Evolutionary conservation across 495 filamentous ascomycete genomes (phyloP).

Genomic region (Neurospora sp.): DNA sequence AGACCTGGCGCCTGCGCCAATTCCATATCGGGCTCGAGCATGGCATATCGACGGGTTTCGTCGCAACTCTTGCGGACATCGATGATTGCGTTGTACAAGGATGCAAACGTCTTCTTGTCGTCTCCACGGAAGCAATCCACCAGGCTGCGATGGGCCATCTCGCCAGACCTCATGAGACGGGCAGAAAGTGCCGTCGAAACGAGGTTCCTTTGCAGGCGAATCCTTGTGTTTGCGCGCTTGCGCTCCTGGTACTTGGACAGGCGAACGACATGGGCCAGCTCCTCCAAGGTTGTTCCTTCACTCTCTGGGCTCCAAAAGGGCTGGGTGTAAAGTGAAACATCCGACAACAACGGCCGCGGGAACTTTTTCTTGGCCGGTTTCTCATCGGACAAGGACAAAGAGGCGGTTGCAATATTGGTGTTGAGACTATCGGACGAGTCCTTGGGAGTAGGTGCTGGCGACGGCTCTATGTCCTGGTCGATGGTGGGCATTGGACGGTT

Average conservation of each 20-base stretch:
- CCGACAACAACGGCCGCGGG: conserved; percentile 35
- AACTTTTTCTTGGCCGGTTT: conserved; percentile 19
- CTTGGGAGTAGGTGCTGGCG: conserved; percentile 14
- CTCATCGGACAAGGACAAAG: conserved; percentile 14
- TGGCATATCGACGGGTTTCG: conserved; percentile 53
- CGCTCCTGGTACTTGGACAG: conserved; percentile 65
- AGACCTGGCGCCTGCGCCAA: conserved; percentile 32
- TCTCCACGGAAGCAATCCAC: conserved; percentile 83
- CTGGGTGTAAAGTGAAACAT: conserved; percentile 43
- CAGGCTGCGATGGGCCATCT: conserved; percentile 68
- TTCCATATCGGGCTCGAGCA: conserved; percentile 60
- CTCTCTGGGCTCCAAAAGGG: conserved; percentile 34
- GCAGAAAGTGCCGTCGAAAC: conserved; percentile 70
- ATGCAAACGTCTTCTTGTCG: conserved; percentile 80
- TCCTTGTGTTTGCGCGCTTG: conserved; percentile 54
- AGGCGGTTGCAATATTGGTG: not conserved
- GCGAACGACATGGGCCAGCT: conserved; percentile 60
- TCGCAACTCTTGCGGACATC: conserved; percentile 82
- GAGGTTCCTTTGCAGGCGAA: conserved; percentile 54
- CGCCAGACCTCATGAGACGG: conserved; percentile 66
- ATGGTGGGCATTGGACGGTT: conserved; percentile 34
- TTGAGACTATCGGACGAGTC: conserved; percentile 19
- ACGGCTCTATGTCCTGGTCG: conserved; percentile 25
- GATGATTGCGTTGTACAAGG: conserved; percentile 77
- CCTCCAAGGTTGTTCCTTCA: conserved; percentile 53